Base-by-base conservation (phyloP, 495 filamentous ascomycete species). In the Penicillium cinerascens region DNA sequence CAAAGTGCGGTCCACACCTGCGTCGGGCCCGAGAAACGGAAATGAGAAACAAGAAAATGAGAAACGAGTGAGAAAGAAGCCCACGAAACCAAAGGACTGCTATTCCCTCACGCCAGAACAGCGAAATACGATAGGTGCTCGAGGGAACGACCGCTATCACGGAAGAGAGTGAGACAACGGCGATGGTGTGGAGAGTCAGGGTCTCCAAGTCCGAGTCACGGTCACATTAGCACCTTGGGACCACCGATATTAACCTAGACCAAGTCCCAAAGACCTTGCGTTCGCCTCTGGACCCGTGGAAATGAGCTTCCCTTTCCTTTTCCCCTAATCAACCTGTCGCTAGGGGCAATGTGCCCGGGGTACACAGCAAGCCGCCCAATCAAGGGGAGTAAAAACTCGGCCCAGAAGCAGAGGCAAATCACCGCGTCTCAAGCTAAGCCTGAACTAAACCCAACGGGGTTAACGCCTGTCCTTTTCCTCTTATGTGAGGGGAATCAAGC, bases 1-100 rank as follows among this genome's bases (percentile, higher is more conserved):
- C 56, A 66, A 63, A 59, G 49, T 54, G 56, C 55, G 47, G 52
- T 50, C 52, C 58, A 58, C 55, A 47, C 49, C 20, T 23, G 33
- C 26, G 41, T 26, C 21, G 26, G 37, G 42, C 37, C 17, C 27
- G 49, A 57, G 41, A 22, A 27, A 51, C 49, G 22, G 22, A 22
- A 27, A 43, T 9, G 20, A 20, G 29, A 29, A 10, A 8, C 26
- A 10, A 29, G 26, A 29, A 29, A 29, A 1, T 1, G 11, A 10
- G 4, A 1, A 33, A 13, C 11, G 2, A 33, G 8, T n/a, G 11
- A 33, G 10, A 33, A 1, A 13, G 1, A 10, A 33, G 11, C n/a
- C n/a, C 22, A 23, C 22, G 6, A 23, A 23, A 23, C 6, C 22
- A 23, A 23, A 23, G 22, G 3, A 2, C 22, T 3, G 22, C 22